Evolutionary conservation across 208 protist species (phyloP).

Genomic region (Crithidia expoeki): DNA sequence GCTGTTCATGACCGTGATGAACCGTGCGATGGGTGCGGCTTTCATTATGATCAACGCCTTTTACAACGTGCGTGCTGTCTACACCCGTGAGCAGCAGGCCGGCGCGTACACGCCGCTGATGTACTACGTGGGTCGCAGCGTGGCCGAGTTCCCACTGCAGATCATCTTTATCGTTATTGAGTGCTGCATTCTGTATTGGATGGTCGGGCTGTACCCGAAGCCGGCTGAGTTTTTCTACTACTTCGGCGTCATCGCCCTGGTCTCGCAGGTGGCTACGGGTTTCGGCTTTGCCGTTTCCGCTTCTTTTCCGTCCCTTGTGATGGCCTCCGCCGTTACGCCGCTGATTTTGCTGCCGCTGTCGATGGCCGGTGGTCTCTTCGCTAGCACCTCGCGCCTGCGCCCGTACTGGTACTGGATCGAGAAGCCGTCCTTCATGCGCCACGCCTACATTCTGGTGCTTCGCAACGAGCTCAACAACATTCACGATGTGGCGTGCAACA

Average conservation of each 20-base stretch:
- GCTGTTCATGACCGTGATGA: conserved; percentile 74
- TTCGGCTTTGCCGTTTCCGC: conserved; percentile 67
- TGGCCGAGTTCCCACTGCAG: conserved; percentile 64
- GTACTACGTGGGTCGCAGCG: conserved; percentile 46
- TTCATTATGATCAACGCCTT: conserved; percentile 70
- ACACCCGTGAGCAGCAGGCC: conserved; percentile 68
- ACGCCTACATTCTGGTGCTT: conserved; percentile 64
- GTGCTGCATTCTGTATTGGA: conserved; percentile 69
- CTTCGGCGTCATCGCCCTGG: conserved; percentile 47
- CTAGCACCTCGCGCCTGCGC: conserved; percentile 59
- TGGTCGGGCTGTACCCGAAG: conserved; percentile 46
- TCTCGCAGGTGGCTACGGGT: conserved; percentile 52
- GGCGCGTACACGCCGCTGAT: conserved; percentile 68
- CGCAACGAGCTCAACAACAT: conserved; percentile 66
- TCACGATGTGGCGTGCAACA: conserved; percentile 34
- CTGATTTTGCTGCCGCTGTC: conserved; percentile 68
- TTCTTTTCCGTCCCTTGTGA: conserved; percentile 31
- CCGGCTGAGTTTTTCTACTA: conserved; percentile 68
- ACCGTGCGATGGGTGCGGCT: conserved; percentile 56
- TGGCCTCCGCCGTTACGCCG: conserved; percentile 54
- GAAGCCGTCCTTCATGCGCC: conserved; percentile 73
- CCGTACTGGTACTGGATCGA: conserved; percentile 87
- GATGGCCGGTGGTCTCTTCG: conserved; percentile 68
- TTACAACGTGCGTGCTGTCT: conserved; percentile 50
- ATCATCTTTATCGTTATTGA: conserved; percentile 50